Base-by-base conservation (phyloP, 306 rosid genomes). In the Abrus pulchellus region DNA sequence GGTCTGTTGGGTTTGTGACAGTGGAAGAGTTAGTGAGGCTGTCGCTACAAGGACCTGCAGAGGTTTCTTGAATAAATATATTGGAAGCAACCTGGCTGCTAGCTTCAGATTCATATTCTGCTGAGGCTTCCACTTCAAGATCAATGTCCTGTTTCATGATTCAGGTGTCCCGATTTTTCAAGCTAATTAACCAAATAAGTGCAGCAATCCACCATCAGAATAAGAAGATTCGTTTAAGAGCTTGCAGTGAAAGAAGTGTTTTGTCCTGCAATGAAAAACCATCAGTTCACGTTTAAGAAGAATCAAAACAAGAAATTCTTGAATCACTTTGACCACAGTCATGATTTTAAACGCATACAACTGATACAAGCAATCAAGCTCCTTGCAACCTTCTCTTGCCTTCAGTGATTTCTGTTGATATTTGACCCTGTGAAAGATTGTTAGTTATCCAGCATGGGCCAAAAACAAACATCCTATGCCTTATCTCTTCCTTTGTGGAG, bases 41-140 rank as follows among this genome's bases (percentile, higher is more conserved):
- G 52, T 89, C 87, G 57, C 86, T 85, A 60, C 84, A 91, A 78
- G 91, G 87, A 49, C 83, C 88, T 50, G 75, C 82, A 60, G 92
- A 90, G 72, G 78, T 78, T 74, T 93, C 97, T 87, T 89, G 93
- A 70, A 79, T 81, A 9, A 93, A 89, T 56, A 90, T 41, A 83
- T 85, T 90, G 64, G 98, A 94, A 64, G 90, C 97, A 80, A 89
- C 97, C 83, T 90, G 94, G 89, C 97, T 94, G 89, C 91, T 88
- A 74, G 88, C 83, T 20, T 89, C 98, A 40, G 92, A 88, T 53
- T 94, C 97, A 80, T 85, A 86, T 72, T 81, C 96, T 41, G 80
- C 86, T 27, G 76, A 69, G 28, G 97, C 91, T 72, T 94, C 92
- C 83, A 88, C 85, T 88, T 92, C 97, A 77, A 94, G 92, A 83